Evolutionary conservation across 352 stramenopile genomes (phyloP).

Genomic region (Halophytophthora batemanensis): DNA sequence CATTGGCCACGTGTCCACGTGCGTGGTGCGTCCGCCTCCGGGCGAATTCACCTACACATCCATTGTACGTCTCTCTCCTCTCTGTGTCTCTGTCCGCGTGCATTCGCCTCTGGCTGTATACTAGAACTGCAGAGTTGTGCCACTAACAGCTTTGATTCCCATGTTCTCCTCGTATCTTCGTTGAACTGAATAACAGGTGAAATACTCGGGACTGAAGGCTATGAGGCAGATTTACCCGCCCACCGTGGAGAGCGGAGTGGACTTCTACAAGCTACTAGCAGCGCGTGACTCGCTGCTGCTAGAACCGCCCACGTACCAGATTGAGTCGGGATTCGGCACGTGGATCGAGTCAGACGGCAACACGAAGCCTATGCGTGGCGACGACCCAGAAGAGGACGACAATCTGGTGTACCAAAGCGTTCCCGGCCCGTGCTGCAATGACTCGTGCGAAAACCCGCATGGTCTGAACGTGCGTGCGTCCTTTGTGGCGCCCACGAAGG

Average conservation of each 20-base stretch:
- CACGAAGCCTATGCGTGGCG: constrained; percentile 71
- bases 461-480: constrained; percentile 75
- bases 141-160: background rate
- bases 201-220: constrained; percentile 68
- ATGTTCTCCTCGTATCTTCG: background rate
- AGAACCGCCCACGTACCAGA: constrained; percentile 79
- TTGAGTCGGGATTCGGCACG: constrained; percentile 79
- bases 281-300: constrained; percentile 72
- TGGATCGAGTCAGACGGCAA: constrained; percentile 84
- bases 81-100: no score
- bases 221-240: constrained; percentile 78
- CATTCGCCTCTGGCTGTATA: no score
- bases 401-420: constrained; percentile 78
- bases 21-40: constrained; percentile 68
- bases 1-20: constrained; percentile 76
- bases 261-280: constrained; percentile 80
- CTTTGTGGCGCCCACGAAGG: constrained; percentile 75
- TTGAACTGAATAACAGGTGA: constrained; percentile 42
- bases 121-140: no score
- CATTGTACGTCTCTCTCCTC: constrained; percentile 45
- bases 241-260: constrained; percentile 53
- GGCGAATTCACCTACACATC: constrained; percentile 82
- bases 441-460: constrained; percentile 81
- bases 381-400: constrained; percentile 59
- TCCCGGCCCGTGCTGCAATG: constrained; percentile 72